Conservation (phyloP, 306 rosid species). For the Fagus sylvatica region DNA sequence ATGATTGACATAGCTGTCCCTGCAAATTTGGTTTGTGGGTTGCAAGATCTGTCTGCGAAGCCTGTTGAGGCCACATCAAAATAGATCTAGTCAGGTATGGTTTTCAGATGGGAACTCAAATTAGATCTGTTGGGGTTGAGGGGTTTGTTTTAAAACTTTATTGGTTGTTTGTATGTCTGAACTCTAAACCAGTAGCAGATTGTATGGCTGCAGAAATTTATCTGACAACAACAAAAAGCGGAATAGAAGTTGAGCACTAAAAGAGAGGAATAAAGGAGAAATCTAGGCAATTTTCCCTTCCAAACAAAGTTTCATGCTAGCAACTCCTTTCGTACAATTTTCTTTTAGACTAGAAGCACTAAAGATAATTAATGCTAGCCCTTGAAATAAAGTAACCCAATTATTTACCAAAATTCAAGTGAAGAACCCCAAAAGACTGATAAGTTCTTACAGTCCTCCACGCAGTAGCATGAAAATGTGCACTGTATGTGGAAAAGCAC, state of each 20-base stretch:
- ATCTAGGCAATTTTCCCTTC: background rate
- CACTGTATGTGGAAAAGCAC: background rate
- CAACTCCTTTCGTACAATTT: background rate
- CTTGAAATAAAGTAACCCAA: background rate
- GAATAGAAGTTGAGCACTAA: background rate
- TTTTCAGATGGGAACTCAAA: background rate
- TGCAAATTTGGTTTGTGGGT: constrained; percentile 80
- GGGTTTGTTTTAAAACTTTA: background rate
- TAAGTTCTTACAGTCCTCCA: background rate
- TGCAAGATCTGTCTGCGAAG: constrained; percentile 49
- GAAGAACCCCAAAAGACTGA: background rate
- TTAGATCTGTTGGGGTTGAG: background rate
- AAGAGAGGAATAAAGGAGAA: background rate
- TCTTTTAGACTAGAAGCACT: background rate
- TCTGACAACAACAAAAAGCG: background rate
- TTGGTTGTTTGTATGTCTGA: background rate
- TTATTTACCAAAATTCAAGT: background rate
- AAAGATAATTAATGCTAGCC: background rate
- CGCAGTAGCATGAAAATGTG: background rate
- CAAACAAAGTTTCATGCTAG: background rate
- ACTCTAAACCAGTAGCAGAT: background rate
- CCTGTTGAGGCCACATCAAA: constrained; percentile 28
- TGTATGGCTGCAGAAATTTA: background rate
- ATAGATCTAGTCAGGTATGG: constrained; percentile 20
- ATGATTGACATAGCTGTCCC: constrained; percentile 94